phyloP scores from a whole-genome alignment of 495 filamentous ascomycete species.

The Xylaria telfairii region DNA sequence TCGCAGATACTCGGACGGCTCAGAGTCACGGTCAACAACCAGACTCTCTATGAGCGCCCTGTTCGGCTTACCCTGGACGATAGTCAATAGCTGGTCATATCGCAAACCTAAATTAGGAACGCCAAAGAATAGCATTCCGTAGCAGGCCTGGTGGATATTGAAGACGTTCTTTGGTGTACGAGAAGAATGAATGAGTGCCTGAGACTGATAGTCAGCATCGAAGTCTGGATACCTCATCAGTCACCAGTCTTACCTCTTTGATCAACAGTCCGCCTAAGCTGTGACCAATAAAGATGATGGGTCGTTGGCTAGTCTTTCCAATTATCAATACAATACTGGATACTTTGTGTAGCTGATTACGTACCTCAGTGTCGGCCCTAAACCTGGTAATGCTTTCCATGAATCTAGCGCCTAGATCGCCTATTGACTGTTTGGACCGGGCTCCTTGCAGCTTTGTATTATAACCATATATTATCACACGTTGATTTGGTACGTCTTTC shows the following conservation, averaged over 20 bases:
- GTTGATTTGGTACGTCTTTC: neutral
- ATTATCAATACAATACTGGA: neutral
- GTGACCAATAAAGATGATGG: neutral
- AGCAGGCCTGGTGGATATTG: neutral
- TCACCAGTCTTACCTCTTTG: neutral
- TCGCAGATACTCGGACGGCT: neutral
- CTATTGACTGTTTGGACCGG: neutral
- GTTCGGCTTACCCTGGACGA: neutral
- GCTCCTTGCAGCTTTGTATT: neutral
- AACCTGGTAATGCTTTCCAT: neutral
- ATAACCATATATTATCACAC: neutral
- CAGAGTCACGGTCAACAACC: neutral
- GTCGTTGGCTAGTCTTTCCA: neutral
- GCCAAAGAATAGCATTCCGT: neutral
- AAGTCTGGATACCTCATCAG: neutral
- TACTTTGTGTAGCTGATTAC: neutral
- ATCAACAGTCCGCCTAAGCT: neutral
- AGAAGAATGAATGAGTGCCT: neutral
- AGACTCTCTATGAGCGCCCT: neutral
- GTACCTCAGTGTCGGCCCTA: neutral
- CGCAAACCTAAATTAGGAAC: neutral
- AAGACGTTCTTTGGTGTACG: neutral
- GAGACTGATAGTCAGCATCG: neutral
- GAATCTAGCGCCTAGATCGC: neutral
- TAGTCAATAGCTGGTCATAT: neutral